Base-by-base conservation (phyloP, 2,329 filamentous ascomycete genomes). In the Neocatenulostroma microsporum region DNA sequence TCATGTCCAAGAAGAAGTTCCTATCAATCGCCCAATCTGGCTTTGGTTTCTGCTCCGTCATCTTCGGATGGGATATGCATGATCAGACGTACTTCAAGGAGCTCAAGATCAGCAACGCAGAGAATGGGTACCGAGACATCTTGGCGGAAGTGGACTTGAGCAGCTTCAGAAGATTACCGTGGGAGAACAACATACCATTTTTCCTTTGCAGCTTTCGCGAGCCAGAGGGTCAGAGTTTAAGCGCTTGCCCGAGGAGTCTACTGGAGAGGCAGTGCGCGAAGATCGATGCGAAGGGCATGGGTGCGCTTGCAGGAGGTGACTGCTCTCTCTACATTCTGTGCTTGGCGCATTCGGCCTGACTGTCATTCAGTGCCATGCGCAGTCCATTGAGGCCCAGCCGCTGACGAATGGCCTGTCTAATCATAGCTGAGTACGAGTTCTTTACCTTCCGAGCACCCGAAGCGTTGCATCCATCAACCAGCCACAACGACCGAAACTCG, bases 31-130 rank as follows among this genome's bases (percentile, higher is more conserved):
- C 80, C n/a, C 63, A 75, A 27, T 73, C 78, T 29, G 88, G 87
- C 34, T 94, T 94, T 52, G 88, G 87, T 36, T 94, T 94, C 70
- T 94, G 88, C 69, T 91, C 84, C 14, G 86, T 94, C 49, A 78
- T 94, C 47, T 94, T 94, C 54, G 87, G 88, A 58, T 94, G 88
- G 88, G 87, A 95, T 63, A 94, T 94, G 85, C 87, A 95, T 62
- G 88, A 95, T 56, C 73, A 78, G 67, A 93, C 85, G 9, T 95
- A 94, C 62, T 80, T 84, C 59, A 78, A 74, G 51, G 87, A 94
- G 64, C 74, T 94, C 46, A 75, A 76, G 54, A 82, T 94, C 60
- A 91, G 84, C 64, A 94, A 94, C 65, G 83, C 84, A 49, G 80
- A 85, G 54, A 94, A 94, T 58, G 87, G 87, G 28, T 94, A 94